phyloP scores from a whole-genome alignment of 2,329 filamentous ascomycete species.

The Fusarium nodosum region DNA sequence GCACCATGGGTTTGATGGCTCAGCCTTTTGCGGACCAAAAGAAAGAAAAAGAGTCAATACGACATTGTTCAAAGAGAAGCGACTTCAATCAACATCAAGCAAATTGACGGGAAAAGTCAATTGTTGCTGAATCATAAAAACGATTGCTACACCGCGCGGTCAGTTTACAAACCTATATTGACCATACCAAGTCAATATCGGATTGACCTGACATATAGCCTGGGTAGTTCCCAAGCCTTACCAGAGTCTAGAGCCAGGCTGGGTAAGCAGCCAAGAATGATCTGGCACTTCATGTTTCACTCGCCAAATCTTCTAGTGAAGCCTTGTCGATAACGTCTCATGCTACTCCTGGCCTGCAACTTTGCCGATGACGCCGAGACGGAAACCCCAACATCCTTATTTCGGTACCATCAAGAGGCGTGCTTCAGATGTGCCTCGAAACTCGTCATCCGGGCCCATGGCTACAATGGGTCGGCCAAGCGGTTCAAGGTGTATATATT shows the following conservation, averaged over 20 bases:
- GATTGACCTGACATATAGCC: conserved; percentile 23
- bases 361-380: conserved; percentile 38
- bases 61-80: no score
- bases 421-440: conserved; percentile 50
- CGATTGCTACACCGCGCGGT: background rate
- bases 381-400: conserved; percentile 43
- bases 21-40: background rate
- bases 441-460: conserved; percentile 24
- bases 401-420: conserved; percentile 21
- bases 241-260: conserved; percentile 22
- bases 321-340: conserved; percentile 36
- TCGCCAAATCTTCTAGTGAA: conserved; percentile 16
- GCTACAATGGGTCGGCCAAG: conserved; percentile 7
- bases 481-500: conserved; percentile 7
- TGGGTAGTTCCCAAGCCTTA: conserved; percentile 22
- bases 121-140: background rate
- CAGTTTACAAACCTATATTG: background rate
- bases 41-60: background rate
- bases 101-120: background rate
- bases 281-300: conserved; percentile 40
- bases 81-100: background rate
- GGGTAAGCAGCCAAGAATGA: conserved; percentile 15
- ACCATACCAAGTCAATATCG: conserved; percentile 2
- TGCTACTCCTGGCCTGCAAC: conserved; percentile 32
- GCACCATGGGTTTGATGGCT: conserved; percentile 21